These are phyloP conservation scores for Aspergillus vadensis DNA, from an alignment of 2,329 filamentous ascomycete genomes.

Conservation along the genomic window DNA sequence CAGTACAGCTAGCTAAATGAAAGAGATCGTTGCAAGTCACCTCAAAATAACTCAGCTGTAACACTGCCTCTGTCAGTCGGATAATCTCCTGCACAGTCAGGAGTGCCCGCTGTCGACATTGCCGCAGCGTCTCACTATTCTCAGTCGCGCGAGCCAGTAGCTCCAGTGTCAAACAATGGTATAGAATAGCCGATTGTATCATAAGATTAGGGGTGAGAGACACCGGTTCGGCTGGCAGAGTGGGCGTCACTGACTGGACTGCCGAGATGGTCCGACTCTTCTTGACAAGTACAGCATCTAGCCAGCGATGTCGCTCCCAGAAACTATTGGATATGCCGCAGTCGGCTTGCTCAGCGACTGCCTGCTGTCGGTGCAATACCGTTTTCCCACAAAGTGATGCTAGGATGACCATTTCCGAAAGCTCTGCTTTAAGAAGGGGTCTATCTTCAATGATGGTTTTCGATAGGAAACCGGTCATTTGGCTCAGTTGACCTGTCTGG, in stretches of 20 bases:
- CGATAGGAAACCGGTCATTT: background rate
- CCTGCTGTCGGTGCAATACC: background rate
- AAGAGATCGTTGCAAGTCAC: background rate
- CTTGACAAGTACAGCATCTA: background rate
- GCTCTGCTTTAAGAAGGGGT: slow-evolving; percentile 11
- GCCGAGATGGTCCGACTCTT: background rate
- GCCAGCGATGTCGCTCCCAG: background rate
- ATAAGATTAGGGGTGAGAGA: background rate
- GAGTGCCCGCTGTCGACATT: slow-evolving; percentile 4
- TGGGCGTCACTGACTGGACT: background rate
- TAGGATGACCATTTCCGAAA: slow-evolving; percentile 31
- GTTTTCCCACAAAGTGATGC: slow-evolving; percentile 13
- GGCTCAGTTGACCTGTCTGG: background rate
- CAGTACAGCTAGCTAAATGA: background rate
- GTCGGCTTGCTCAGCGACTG: background rate
- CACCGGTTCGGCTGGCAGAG: background rate
- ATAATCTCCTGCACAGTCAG: slow-evolving; percentile 21
- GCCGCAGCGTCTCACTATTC: background rate
- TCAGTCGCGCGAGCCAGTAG: background rate
- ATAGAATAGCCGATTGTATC: background rate
- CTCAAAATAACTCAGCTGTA: slow-evolving; percentile 16
- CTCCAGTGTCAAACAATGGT: background rate
- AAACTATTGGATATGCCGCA: background rate
- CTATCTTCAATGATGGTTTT: background rate
- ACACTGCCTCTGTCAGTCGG: slow-evolving; percentile 11